Evolutionary conservation across 495 filamentous ascomycete genomes (phyloP).

Genomic region (Glarea lozoyensis): DNA sequence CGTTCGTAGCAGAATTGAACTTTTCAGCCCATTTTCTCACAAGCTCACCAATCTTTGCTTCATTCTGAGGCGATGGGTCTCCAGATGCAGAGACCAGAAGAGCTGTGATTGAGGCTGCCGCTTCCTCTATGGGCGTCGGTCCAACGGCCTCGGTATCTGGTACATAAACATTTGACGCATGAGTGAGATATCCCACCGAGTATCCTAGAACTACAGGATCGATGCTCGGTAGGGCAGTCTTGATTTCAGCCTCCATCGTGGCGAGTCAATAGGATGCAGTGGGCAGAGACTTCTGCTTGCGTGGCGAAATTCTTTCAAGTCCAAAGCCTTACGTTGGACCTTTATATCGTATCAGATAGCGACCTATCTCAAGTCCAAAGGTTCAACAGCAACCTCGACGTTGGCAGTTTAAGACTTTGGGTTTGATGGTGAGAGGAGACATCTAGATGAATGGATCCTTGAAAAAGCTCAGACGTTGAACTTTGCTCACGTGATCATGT

Average conservation of each 20-base stretch:
- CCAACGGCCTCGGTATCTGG: conserved; percentile 61
- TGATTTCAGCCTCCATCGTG: conserved; percentile 86
- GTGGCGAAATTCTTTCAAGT: too few relatives aligned
- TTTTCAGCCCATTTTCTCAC: conserved; percentile 87
- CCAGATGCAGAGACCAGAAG: conserved; percentile 88
- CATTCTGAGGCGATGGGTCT: conserved; percentile 56
- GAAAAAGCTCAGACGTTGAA: too few relatives aligned
- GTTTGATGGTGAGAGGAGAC: too few relatives aligned
- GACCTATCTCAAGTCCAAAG: neutral
- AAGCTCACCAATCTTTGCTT: conserved; percentile 66
- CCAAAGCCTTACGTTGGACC: too few relatives aligned
- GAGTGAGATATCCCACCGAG: conserved; percentile 85
- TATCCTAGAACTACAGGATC: conserved; percentile 90
- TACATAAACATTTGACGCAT: conserved; percentile 77
- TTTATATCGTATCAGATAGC: too few relatives aligned
- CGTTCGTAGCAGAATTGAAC: conserved; percentile 61
- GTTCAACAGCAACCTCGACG: neutral
- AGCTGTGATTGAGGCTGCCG: conserved; percentile 71
- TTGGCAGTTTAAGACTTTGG: too few relatives aligned
- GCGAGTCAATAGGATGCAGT: too few relatives aligned
- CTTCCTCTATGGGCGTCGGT: conserved; percentile 72
- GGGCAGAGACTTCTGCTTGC: too few relatives aligned
- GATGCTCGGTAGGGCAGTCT: conserved; percentile 74
- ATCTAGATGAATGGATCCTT: too few relatives aligned
- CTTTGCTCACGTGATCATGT: too few relatives aligned